phyloP scores from a whole-genome alignment of 805 yeast species.

The Kurtzmaniella cleridarum region DNA sequence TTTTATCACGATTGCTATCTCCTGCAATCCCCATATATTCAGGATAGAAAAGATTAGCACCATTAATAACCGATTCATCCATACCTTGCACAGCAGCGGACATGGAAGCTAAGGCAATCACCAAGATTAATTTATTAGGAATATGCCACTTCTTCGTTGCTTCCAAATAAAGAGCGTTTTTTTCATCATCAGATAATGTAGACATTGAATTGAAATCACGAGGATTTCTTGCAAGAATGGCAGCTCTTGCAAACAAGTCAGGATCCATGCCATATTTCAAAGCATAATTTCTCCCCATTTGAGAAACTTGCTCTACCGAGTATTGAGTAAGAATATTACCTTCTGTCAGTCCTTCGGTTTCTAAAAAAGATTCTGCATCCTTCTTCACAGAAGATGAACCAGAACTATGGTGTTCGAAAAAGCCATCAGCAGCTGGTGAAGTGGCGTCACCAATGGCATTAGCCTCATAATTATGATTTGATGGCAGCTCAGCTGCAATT shows the following conservation, averaged over 20 bases:
- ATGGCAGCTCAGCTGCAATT: not conserved
- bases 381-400: slow-evolving; percentile 1
- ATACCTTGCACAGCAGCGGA: slow-evolving; percentile 72
- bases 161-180: slow-evolving; percentile 43
- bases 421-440: slow-evolving; percentile 1
- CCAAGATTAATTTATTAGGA: slow-evolving; percentile 45
- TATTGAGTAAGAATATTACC: slow-evolving; percentile 53
- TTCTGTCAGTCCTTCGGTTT: slow-evolving; percentile 13
- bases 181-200: slow-evolving; percentile 41
- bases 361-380: slow-evolving; percentile 2
- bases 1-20: slow-evolving; percentile 38
- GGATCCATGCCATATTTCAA: slow-evolving; percentile 48
- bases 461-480: too few species aligned
- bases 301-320: slow-evolving; percentile 57
- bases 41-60: slow-evolving; percentile 61
- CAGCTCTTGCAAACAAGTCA: slow-evolving; percentile 57
- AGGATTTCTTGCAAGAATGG: slow-evolving; percentile 55
- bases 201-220: slow-evolving; percentile 52
- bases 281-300: slow-evolving; percentile 67
- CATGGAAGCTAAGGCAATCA: slow-evolving; percentile 56
- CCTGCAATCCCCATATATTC: slow-evolving; percentile 41
- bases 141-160: slow-evolving; percentile 40
- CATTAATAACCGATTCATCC: slow-evolving; percentile 70
- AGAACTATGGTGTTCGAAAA: slow-evolving; percentile 2
- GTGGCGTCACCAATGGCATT: not conserved